Base-by-base conservation (phyloP, 495 filamentous ascomycete species). In the Umbilicaria muhlenbergii region DNA sequence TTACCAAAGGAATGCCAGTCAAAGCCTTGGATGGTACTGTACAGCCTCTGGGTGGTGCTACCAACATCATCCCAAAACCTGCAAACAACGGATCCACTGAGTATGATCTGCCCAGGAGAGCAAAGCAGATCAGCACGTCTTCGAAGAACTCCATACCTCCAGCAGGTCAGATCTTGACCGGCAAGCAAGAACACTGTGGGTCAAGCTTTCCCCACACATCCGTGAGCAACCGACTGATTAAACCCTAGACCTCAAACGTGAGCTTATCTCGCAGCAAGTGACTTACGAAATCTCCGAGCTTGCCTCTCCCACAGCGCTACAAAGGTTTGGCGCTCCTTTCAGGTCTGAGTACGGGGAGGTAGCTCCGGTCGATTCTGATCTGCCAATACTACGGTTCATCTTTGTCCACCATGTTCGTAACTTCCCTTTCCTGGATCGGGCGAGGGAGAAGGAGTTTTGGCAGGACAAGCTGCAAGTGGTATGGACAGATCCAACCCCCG, bases 381-480 rank as follows among this genome's bases (percentile, higher is more conserved):
- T 98, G 11, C 91, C 91, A 16, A 83, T 96, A 41, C 69, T 98
- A 44, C 76, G 91, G 46, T 96, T 94, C 60, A 93, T 96, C 54
- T 98, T 98, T 61, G 92, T 96, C 36, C 83, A 96, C 55, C 87
- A 96, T 76, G 77, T 98, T 46, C 83, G 91, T 44, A 93, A 96
- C 51, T 98, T 98, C 51, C 91, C 91, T 0, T 98, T 98, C 57
- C 72, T 98, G 41, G 85, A 96, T 59, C 81, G 87, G 69, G 91
- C 91, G 18, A 81, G 75, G 49, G 91, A 98, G 71, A 93, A 94
- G 71, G 89, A 98, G 59, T 98, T 98, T 53, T 98, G 91, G 91
- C 91, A 98, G 64, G 86, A 96, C 54, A 94, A 94, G 59, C 64
- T 98, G 39, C 91, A 98, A 71, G 77, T 88, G 60, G 87, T 94